Evolutionary conservation across 306 rosid species (phyloP).

Genomic region (Pterocarpus macrocarpus): DNA sequence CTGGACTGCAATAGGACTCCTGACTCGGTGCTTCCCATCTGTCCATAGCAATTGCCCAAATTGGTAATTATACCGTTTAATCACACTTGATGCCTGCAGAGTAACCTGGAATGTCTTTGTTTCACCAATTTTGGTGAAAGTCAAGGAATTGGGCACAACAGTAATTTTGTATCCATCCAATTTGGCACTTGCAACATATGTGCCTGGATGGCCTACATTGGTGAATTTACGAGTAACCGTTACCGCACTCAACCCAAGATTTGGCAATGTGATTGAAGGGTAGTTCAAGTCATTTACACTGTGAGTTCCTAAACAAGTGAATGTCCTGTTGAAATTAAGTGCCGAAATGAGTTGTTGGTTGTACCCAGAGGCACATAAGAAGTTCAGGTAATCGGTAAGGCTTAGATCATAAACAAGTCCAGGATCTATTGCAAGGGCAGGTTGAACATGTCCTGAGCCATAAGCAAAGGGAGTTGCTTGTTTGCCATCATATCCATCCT

Average conservation of each 20-base stretch:
- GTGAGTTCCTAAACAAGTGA: constrained; percentile 22
- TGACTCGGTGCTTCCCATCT: constrained; percentile 40
- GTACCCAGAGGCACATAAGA: constrained; percentile 44
- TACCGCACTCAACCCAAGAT: background rate
- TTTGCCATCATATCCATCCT: background rate
- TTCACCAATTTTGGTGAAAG: constrained; percentile 10
- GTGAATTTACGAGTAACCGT: constrained; percentile 33
- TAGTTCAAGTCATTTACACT: constrained; percentile 40
- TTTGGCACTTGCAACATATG: constrained; percentile 9
- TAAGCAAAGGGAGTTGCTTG: constrained; percentile 36
- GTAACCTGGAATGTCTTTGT: constrained; percentile 32
- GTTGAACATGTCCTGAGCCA: constrained; percentile 42
- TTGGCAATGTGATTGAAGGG: constrained; percentile 49
- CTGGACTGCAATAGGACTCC: constrained; percentile 23
- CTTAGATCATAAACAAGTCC: constrained; percentile 43
- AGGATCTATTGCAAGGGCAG: constrained; percentile 42
- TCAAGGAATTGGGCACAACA: constrained; percentile 37
- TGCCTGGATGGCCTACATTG: constrained; percentile 44
- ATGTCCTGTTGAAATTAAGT: constrained; percentile 24
- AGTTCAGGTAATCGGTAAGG: constrained; percentile 38
- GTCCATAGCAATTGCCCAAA: constrained; percentile 40
- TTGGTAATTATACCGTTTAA: background rate
- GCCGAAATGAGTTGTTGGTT: constrained; percentile 24
- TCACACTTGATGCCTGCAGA: constrained; percentile 33
- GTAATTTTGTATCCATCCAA: background rate